Percentiles rank a stretch among this genome's conserved stretches.
Evolutionary conservation across 305 asterid species (phyloP).

Genomic region (Fraxinus sp.): DNA sequence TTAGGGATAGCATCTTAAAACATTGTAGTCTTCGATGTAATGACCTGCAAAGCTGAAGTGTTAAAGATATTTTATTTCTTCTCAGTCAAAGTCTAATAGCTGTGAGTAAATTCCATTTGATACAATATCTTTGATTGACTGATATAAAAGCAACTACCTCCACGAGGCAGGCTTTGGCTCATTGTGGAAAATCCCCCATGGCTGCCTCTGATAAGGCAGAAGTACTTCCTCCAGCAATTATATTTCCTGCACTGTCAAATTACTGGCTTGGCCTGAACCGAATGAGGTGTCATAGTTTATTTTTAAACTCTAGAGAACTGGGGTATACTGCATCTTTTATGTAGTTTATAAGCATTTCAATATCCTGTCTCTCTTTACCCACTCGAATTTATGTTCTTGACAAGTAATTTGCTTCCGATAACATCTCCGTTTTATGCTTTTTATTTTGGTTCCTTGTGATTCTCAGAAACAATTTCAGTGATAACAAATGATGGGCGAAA

Average conservation of each 20-base stretch:
- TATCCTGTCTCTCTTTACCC: neutral
- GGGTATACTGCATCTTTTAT: neutral
- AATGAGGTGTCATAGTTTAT: neutral
- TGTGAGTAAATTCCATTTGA: neutral
- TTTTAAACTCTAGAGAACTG: neutral
- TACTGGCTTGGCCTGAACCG: neutral
- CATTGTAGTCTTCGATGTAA: neutral
- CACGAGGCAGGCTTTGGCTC: neutral
- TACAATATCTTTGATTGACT: neutral
- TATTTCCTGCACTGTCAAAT: neutral
- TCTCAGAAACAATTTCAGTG: slow-evolving; percentile 72
- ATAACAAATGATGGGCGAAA: slow-evolving; percentile 96
- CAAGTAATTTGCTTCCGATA: slow-evolving; percentile 21
- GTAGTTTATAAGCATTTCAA: neutral
- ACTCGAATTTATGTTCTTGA: slow-evolving; percentile 19
- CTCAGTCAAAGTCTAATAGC: neutral
- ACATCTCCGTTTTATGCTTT: slow-evolving; percentile 7
- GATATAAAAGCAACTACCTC: neutral
- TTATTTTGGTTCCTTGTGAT: slow-evolving; percentile 18
- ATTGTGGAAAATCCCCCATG: neutral
- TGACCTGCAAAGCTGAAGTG: neutral
- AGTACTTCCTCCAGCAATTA: neutral
- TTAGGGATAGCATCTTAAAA: neutral
- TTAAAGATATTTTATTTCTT: neutral
- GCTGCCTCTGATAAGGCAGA: neutral